Conservation (phyloP, 495 filamentous ascomycete species). For the Oidiodendron maius region DNA sequence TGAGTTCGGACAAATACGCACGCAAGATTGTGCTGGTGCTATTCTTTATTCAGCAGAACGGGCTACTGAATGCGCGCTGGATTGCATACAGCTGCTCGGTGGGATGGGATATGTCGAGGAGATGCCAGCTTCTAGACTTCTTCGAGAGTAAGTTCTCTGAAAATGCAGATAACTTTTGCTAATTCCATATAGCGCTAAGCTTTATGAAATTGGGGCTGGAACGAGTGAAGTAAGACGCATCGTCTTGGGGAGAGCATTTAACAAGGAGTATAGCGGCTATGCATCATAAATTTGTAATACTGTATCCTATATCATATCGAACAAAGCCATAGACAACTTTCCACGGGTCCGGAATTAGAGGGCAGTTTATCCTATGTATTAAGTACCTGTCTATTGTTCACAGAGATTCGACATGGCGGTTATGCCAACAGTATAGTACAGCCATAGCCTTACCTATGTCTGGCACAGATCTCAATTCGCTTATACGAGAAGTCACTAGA, state of each 20-base stretch:
- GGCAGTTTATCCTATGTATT: too few species aligned
- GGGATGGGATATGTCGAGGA: constrained; percentile 97
- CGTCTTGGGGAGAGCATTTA: constrained; percentile 92
- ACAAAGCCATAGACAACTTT: too few species aligned
- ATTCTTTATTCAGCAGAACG: constrained; percentile 93
- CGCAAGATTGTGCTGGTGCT: constrained; percentile 90
- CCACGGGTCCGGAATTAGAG: too few species aligned
- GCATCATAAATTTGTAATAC: too few species aligned
- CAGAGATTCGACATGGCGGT: too few species aligned
- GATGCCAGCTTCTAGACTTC: constrained; percentile 77
- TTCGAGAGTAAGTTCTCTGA: constrained; percentile 56
- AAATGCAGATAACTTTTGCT: background rate
- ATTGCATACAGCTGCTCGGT: constrained; percentile 91
- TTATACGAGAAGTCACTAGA: too few species aligned
- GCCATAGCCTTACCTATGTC: too few species aligned
- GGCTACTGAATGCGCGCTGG: constrained; percentile 81
- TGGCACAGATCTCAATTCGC: too few species aligned
- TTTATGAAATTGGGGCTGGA: constrained; percentile 97
- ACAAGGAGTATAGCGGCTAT: constrained; percentile 67
- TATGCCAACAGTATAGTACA: too few species aligned
- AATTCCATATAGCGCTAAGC: constrained; percentile 37
- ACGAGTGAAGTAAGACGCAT: constrained; percentile 91
- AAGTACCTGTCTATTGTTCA: too few species aligned
- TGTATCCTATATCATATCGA: too few species aligned
- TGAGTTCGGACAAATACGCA: constrained; percentile 60